These are phyloP conservation scores for Fusarium metavorans DNA, from an alignment of 2,329 filamentous ascomycete species.

Conservation along the genomic window DNA sequence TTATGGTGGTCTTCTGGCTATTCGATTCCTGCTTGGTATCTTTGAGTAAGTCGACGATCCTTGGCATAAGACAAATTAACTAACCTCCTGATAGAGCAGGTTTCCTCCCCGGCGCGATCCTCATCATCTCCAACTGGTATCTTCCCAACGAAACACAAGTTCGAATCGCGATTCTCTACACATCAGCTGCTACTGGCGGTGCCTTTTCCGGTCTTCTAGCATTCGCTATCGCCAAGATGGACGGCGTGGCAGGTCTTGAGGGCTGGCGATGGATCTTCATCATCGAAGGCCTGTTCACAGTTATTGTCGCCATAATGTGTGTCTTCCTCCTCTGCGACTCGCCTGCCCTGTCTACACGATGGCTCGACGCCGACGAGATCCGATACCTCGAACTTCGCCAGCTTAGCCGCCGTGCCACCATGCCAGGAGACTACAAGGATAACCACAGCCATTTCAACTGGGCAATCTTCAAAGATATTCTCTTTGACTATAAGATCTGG, in stretches of 20 bases:
- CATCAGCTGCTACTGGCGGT: slow-evolving; percentile 36
- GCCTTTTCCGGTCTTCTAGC: slow-evolving; percentile 60
- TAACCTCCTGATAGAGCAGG: slow-evolving; percentile 42
- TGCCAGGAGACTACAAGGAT: not conserved
- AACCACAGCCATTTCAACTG: not conserved
- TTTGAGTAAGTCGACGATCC: slow-evolving; percentile 47
- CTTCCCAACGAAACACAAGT: slow-evolving; percentile 41
- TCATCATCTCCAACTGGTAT: slow-evolving; percentile 46
- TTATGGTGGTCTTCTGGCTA: slow-evolving; percentile 54
- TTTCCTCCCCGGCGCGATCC: slow-evolving; percentile 45
- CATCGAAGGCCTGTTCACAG: slow-evolving; percentile 19
- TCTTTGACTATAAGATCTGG: slow-evolving; percentile 62
- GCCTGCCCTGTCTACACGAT: not conserved
- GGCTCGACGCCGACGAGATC: slow-evolving; percentile 35
- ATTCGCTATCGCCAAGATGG: slow-evolving; percentile 52
- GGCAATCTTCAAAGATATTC: slow-evolving; percentile 51
- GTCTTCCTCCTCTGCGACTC: slow-evolving; percentile 1
- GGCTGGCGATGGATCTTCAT: slow-evolving; percentile 32
- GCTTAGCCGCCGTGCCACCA: not conserved
- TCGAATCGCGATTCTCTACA: slow-evolving; percentile 46
- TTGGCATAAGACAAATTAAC: not conserved
- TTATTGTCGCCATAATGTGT: slow-evolving; percentile 9
- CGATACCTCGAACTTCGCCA: not conserved
- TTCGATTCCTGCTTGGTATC: slow-evolving; percentile 55
- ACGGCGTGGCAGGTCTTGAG: slow-evolving; percentile 22